Evolutionary conservation across 305 asterid genomes (phyloP).

Genomic region (Fraxinus baroniana): DNA sequence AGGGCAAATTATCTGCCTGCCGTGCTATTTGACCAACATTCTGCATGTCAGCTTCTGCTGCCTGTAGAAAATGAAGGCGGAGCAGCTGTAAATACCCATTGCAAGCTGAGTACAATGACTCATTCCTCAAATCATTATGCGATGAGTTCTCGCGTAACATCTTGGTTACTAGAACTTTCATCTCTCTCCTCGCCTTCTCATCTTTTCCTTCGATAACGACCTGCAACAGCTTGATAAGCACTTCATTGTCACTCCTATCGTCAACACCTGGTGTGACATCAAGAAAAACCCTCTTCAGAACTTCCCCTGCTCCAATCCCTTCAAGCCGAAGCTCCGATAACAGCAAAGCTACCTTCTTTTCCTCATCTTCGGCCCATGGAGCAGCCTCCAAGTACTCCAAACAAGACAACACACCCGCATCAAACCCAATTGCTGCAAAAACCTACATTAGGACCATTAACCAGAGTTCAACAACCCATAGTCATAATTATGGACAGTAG

Average conservation of each 20-base stretch:
- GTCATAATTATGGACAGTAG: background rate
- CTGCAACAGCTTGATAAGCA: constrained; percentile 71
- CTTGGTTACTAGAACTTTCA: constrained; percentile 75
- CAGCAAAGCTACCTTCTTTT: constrained; percentile 76
- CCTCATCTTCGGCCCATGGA: constrained; percentile 96
- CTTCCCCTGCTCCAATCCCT: no score
- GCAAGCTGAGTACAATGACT: constrained; percentile 70
- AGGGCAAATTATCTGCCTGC: constrained; percentile 87
- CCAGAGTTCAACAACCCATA: background rate
- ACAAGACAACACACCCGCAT: constrained; percentile 82
- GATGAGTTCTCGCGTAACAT: constrained; percentile 80
- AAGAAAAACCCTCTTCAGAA: constrained; percentile 36
- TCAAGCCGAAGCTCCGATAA: constrained; percentile 7
- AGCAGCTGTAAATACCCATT: constrained; percentile 64
- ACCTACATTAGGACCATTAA: constrained; percentile 44
- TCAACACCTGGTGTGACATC: constrained; percentile 48
- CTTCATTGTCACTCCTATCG: constrained; percentile 51
- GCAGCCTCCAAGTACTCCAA: constrained; percentile 93
- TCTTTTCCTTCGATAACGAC: constrained; percentile 94
- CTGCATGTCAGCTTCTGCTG: constrained; percentile 43
- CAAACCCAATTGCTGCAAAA: constrained; percentile 87
- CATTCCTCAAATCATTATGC: constrained; percentile 71
- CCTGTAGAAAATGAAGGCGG: constrained; percentile 43
- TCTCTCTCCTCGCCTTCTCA: constrained; percentile 90
- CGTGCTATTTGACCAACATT: constrained; percentile 68